Base-by-base conservation (phyloP, 768 basidiomycete genomes). In the Gautieria morchelliformis region DNA sequence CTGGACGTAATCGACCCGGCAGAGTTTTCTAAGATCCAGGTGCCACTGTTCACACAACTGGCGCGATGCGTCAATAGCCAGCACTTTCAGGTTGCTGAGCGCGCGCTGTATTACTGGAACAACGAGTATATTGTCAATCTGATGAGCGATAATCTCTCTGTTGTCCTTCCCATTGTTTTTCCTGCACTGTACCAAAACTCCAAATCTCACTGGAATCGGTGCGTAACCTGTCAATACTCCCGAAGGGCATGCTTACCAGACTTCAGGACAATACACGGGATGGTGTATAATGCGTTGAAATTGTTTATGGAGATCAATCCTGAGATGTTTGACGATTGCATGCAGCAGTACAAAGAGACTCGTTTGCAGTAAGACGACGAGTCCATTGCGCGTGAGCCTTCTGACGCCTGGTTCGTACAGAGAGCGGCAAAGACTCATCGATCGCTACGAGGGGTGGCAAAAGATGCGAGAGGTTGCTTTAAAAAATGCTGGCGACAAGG, bases 41-140 rank as follows among this genome's bases (percentile, higher is more conserved):
- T 89, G 19, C 82, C 89, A 10, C 74, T 98, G 44, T 99, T 99
- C 79, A 85, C 85, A 55, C 96, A 98, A 69, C 80, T 99, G 30
- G 87, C 94, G 35, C 81, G 92, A 60, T 99, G 96, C 74, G 93
- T 99, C 81, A 96, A 95, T 69, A 93, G 90, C 66, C 96, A 98
- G 70, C 96, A 99, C 72, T 99, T 99, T 82, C 96, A 99, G 73
- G 95, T 99, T 32, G 95, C 96, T 6, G 96, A 99, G 71, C 83
- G 96, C 44, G 95, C 95, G 3, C 72, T 99, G 59, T 79, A 96
- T 63, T 98, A 96, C 70, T 99, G 96, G 96, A 97, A 98, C 74
- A 98, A 98, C 74, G 96, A 98, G 74, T 99, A 98, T 72, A 94
- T 98, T 63, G 91, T 99, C 65, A 99, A 96, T 71, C 81, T 99